Conservation (phyloP, 116 monocot genomes). For the Dioscorea cayenensis region DNA sequence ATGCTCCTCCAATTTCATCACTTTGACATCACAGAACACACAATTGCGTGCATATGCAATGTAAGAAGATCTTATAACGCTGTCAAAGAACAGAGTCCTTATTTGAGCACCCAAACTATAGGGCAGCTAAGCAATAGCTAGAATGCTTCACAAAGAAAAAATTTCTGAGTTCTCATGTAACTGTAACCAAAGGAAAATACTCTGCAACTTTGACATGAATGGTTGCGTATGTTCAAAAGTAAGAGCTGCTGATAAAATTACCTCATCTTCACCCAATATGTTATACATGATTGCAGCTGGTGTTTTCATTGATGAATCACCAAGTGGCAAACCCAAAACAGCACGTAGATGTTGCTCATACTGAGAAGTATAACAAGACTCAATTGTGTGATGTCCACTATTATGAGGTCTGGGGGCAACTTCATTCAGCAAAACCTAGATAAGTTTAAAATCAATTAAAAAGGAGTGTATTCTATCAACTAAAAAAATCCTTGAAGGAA, state of each 20-base stretch:
- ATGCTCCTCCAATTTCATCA: no score
- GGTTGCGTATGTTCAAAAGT: no score
- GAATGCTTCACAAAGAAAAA: no score
- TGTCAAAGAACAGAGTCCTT: no score
- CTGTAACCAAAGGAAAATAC: no score
- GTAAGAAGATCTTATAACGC: no score
- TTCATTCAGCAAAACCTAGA: conserved; percentile 85
- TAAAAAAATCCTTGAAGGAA: background rate
- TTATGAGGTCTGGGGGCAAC: conserved; percentile 97
- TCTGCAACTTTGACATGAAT: no score
- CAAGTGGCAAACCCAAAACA: conserved; percentile 84
- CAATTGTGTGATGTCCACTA: conserved; percentile 97
- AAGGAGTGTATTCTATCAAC: background rate
- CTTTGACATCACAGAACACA: no score
- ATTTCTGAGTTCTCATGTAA: no score
- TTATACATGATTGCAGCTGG: conserved; percentile 93
- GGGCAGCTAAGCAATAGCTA: no score
- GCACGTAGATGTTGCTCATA: conserved; percentile 96
- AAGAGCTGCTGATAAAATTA: conserved; percentile 8
- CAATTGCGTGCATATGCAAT: no score
- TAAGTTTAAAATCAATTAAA: background rate
- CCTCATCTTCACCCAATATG: conserved; percentile 90
- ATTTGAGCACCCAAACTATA: no score
- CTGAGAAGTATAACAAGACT: conserved; percentile 92
- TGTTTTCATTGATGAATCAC: conserved; percentile 83